Percentiles rank a stretch among this genome's conserved stretches.
Conservation (phyloP, 2,329 filamentous ascomycete genomes). For the Fonsecaea pedrosoi region DNA sequence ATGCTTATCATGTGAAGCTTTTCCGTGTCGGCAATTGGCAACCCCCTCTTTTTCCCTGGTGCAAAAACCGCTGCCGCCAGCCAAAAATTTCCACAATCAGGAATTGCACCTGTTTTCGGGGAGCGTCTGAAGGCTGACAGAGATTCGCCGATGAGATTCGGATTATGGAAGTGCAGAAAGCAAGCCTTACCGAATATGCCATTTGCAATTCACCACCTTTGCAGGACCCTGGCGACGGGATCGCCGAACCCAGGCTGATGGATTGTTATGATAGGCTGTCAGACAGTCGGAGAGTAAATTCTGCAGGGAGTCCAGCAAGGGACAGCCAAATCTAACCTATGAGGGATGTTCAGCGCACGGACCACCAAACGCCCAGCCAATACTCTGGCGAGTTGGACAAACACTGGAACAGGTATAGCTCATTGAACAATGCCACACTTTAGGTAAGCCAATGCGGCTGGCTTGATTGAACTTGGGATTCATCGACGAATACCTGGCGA, state of each 20-base stretch:
- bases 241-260: conserved; percentile 3
- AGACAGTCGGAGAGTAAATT: background rate
- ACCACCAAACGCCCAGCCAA: background rate
- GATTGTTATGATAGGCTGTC: background rate
- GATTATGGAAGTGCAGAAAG: background rate
- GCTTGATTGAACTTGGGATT: background rate
- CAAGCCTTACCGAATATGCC: conserved; percentile 1
- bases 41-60: background rate
- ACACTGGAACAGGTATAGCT: conserved; percentile 13
- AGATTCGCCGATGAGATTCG: conserved; percentile 37
- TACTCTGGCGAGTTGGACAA: conserved; percentile 4
- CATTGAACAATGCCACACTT: conserved; percentile 4
- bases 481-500: background rate
- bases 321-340: conserved; percentile 3
- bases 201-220: conserved; percentile 12
- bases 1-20: background rate
- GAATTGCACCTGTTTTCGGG: background rate
- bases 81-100: background rate
- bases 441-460: conserved; percentile 7
- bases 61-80: background rate
- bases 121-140: background rate
- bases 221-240: conserved; percentile 14
- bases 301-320: conserved; percentile 2
- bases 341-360: background rate
- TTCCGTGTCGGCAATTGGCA: background rate